Base-by-base conservation (phyloP, 148 eudicot species). In the Beta vulgaris region DNA sequence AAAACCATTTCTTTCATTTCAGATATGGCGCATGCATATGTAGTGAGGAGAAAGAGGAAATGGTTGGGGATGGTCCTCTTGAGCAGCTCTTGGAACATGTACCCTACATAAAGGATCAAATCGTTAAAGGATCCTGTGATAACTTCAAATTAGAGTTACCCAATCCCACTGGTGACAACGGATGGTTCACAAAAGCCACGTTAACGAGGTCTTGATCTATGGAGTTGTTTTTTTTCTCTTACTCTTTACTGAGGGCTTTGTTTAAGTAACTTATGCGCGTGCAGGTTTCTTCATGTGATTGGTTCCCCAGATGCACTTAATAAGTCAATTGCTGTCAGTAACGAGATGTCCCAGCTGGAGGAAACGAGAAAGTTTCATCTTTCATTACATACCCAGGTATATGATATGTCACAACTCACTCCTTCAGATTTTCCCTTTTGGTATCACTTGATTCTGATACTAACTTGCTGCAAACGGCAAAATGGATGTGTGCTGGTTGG, bases 281-380 rank as follows among this genome's bases (percentile, higher is more conserved):
- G 72, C 85, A 92, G 99, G 82, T 90, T 91, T 86, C 83, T 96
- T 29, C 84, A 69, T 58, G 73, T 96, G 65, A 77, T 87, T 82
- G 87, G 83, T 80, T 88, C 91, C 67, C 77, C 81, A 66, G 87
- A 89, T 71, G 73, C 80, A 51, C 82, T 89, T 39, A 83, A 83
- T 36, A 84, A 81, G 67, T 79, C 87, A 32, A 76, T 81, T 77
- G 74, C 89, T 34, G 54, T 91, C 39, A 73, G 58, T 62, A 83
- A 86, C 37, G 98, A 96, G 83, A 85, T 96, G 73, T 80, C 85
- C 73, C 98, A 96, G 76, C 81, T 96, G 64, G 97, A 92, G 80
- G 99, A 91, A 78, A 80, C 93, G 19, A 88, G 84, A 60, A 89
- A 65, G 66, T 95, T 92, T 84, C 99, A 95, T 76, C 85, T 95